These are phyloP conservation scores for Botryotinia convoluta DNA, from an alignment of 2,329 filamentous ascomycete species.

Conservation along the genomic window DNA sequence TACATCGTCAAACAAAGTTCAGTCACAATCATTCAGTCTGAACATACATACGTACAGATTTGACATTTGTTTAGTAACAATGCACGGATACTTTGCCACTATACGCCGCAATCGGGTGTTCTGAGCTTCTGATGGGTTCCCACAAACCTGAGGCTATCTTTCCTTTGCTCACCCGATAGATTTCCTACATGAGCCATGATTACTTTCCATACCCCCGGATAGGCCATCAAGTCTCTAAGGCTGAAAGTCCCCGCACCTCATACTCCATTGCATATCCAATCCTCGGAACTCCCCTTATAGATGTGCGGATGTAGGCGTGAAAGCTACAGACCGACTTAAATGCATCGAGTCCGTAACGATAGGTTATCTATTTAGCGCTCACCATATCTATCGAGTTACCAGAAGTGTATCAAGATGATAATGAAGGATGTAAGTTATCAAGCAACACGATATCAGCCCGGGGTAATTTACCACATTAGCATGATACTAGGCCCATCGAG, in stretches of 20 bases:
- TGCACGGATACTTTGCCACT: neutral
- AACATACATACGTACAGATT: neutral
- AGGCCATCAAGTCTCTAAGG: neutral
- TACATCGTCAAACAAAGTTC: neutral
- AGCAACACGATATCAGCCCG: slow-evolving; percentile 1
- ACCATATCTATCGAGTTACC: slow-evolving; percentile 2
- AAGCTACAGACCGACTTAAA: neutral
- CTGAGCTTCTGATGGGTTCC: neutral
- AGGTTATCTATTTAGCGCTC: neutral
- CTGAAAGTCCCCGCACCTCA: neutral
- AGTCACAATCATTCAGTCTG: neutral
- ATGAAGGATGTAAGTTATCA: slow-evolving; percentile 12
- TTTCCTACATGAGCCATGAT: neutral
- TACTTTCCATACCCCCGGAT: neutral
- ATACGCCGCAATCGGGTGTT: neutral
- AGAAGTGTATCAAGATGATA: neutral
- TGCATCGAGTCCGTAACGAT: neutral
- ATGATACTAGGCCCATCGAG: slow-evolving; percentile 2
- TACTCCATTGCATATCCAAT: neutral
- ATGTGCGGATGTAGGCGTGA: neutral
- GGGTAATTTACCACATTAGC: neutral
- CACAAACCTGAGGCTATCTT: neutral
- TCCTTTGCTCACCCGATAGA: neutral
- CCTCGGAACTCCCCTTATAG: neutral
- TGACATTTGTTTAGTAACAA: slow-evolving; percentile 4